phyloP scores from a whole-genome alignment of 768 basidiomycete species.

The Boletus subcaerulescens region DNA sequence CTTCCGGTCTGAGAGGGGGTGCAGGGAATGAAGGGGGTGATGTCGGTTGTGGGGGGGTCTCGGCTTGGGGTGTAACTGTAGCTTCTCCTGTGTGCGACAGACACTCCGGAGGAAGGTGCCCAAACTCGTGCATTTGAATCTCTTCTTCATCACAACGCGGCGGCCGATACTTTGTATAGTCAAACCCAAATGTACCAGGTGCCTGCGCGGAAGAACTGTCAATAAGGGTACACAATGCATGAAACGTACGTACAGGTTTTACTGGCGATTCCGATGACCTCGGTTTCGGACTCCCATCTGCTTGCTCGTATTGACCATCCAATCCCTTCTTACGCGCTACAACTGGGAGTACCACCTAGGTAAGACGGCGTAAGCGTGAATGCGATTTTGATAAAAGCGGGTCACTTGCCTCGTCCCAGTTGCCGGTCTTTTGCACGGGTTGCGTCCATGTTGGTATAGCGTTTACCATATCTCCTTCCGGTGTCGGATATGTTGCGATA shows the following conservation, averaged over 20 bases:
- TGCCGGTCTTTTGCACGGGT: conserved; percentile 61
- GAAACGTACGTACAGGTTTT: conserved; percentile 52
- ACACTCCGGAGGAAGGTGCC: conserved; percentile 34
- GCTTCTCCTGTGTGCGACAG: conserved; percentile 15
- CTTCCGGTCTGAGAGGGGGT: conserved; percentile 15
- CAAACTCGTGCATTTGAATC: conserved; percentile 70
- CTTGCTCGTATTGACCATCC: conserved; percentile 64
- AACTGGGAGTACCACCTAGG: conserved; percentile 77
- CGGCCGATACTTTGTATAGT: conserved; percentile 66
- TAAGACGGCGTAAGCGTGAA: conserved; percentile 6
- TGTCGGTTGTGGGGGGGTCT: conserved; percentile 9
- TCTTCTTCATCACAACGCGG: conserved; percentile 42
- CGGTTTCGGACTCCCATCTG: conserved; percentile 63
- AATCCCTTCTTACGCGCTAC: conserved; percentile 82
- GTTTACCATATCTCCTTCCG: conserved; percentile 54
- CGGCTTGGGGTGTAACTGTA: background rate
- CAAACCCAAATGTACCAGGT: conserved; percentile 80
- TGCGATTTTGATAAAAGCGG: background rate
- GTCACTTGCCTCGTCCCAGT: conserved; percentile 77
- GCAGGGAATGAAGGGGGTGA: conserved; percentile 29
- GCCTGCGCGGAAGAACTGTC: conserved; percentile 43
- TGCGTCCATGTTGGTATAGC: conserved; percentile 85
- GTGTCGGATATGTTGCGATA: conserved; percentile 66
- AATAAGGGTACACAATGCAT: background rate
- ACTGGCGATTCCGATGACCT: conserved; percentile 40